Evolutionary conservation across 2,329 filamentous ascomycete species (phyloP).

Genomic region (Metarhizium brunneum): DNA sequence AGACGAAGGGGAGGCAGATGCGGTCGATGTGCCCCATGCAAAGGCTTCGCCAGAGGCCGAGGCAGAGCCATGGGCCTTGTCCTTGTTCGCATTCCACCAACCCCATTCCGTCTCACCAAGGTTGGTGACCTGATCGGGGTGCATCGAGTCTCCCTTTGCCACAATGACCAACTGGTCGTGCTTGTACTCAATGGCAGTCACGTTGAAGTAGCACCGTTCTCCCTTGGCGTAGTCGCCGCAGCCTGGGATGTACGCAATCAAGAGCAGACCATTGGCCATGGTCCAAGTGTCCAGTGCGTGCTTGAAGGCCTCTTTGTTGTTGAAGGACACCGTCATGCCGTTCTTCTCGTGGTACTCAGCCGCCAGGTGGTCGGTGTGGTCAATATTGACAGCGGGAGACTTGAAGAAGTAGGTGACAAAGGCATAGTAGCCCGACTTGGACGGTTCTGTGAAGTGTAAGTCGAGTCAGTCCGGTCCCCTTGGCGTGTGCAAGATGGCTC

Average conservation of each 20-base stretch:
- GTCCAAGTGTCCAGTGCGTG: conserved; percentile 14
- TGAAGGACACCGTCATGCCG: conserved; percentile 11
- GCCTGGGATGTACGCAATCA: conserved; percentile 16
- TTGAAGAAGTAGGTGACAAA: conserved; percentile 18
- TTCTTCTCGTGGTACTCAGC: conserved; percentile 4
- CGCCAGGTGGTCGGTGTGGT: conserved; percentile 15
- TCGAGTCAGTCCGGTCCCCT: not conserved
- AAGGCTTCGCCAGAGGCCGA: not conserved
- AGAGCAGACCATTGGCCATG: conserved; percentile 11
- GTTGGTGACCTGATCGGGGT: conserved; percentile 14
- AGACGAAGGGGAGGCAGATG: not conserved
- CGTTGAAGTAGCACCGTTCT: conserved; percentile 22
- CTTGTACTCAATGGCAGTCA: conserved; percentile 10
- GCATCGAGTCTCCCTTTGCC: conserved; percentile 11
- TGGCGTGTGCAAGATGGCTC: not conserved
- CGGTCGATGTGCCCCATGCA: not conserved
- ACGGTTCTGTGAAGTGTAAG: conserved; percentile 9
- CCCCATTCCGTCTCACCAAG: conserved; percentile 17
- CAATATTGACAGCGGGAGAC: conserved; percentile 19
- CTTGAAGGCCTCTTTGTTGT: conserved; percentile 12
- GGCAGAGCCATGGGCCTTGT: not conserved
- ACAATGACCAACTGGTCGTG: conserved; percentile 8
- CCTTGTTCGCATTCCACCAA: conserved; percentile 11
- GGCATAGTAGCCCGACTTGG: conserved; percentile 15
- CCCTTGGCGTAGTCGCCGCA: conserved; percentile 16